phyloP scores from a whole-genome alignment of 192 early-diverging fungal genomes.

The Endogone sp. region DNA sequence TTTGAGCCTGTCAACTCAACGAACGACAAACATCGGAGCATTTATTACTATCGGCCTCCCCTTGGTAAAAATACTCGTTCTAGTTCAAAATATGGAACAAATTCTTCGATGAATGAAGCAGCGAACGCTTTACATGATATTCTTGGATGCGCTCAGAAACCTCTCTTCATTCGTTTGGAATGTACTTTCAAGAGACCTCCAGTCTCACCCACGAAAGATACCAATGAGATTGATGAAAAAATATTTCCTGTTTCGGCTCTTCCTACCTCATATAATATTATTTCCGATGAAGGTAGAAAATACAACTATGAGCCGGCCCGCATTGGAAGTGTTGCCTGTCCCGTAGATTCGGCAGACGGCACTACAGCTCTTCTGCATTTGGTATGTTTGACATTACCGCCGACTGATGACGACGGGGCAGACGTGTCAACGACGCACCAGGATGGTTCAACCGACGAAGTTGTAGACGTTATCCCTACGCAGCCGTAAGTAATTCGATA shows the following conservation, averaged over 20 bases:
- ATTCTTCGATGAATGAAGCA: not conserved
- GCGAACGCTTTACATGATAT: conserved; percentile 32
- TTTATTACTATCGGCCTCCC: conserved; percentile 62
- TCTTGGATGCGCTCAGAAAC: conserved; percentile 60
- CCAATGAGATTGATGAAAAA: conserved; percentile 32
- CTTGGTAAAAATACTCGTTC: conserved; percentile 35
- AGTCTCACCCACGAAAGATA: not conserved
- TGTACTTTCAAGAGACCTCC: conserved; percentile 56
- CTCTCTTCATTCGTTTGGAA: conserved; percentile 67
- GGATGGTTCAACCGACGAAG: conserved; percentile 15
- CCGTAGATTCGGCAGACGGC: conserved; percentile 64
- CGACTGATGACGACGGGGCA: conserved; percentile 30
- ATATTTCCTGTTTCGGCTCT: conserved; percentile 53
- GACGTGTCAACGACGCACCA: conserved; percentile 22
- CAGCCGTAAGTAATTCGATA: too few relatives aligned
- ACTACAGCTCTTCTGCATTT: conserved; percentile 65
- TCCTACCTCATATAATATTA: conserved; percentile 59
- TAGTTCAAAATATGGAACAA: conserved; percentile 28
- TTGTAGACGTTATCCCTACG: too few relatives aligned
- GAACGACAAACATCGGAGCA: conserved; percentile 33
- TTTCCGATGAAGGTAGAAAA: conserved; percentile 17
- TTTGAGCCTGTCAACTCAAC: conserved; percentile 52
- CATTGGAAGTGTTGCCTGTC: conserved; percentile 58
- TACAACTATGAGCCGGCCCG: conserved; percentile 54
- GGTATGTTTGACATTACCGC: conserved; percentile 59